Evolutionary conservation across 2,329 filamentous ascomycete species (phyloP), one percentile per base, ranked within the genome.

Genomic region (Blastomyces silverae): DNA sequence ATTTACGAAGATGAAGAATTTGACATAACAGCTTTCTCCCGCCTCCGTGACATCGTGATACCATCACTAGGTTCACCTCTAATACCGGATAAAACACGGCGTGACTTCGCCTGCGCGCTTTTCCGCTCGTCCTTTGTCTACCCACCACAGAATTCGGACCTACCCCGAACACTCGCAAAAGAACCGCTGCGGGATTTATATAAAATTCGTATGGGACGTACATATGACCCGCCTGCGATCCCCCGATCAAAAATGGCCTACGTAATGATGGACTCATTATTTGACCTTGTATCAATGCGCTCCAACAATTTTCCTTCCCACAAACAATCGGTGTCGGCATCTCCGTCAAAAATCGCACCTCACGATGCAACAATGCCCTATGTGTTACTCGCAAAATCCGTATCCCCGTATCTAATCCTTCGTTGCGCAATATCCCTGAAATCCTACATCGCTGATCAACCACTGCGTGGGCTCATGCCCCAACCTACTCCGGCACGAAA

Each of bases 391-490:
- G 89, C 93, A 0, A 84, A 87, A 72, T 89, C 89, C 3, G 85
- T 88, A 0, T 88, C 90, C 0, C 91, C 91, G 0, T 93, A 91
- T 71, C 82, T 97, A 2, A 88, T 97, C 56, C 80, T 96, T 1
- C 87, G 94, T 2, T 87, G 89, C 15, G 91, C 90, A 0, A 80
- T 96, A 20, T 87, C 90, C 0, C 78, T 97, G n/a, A 87, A 91
- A 64, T 83, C 88, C 0, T 97, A 96, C 73, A 87, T 95, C 57
- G 90, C 92, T 3, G 94, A 99, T 75, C 93, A 97, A 73, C 92
- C 93, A 0, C 80, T 99, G 25, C 84, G 94, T 17, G 92, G 94
- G 0, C 84, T 87, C 61, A 94, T 95, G 87, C 94, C 94, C 4
- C 90, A 94, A 74, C 93, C 93, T 0, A 81, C 91, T 5, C 88